Percentiles rank a stretch among this genome's conserved stretches.
Conservation (phyloP, 2,329 filamentous ascomycete species). For the Sordariomycetes sp. region DNA sequence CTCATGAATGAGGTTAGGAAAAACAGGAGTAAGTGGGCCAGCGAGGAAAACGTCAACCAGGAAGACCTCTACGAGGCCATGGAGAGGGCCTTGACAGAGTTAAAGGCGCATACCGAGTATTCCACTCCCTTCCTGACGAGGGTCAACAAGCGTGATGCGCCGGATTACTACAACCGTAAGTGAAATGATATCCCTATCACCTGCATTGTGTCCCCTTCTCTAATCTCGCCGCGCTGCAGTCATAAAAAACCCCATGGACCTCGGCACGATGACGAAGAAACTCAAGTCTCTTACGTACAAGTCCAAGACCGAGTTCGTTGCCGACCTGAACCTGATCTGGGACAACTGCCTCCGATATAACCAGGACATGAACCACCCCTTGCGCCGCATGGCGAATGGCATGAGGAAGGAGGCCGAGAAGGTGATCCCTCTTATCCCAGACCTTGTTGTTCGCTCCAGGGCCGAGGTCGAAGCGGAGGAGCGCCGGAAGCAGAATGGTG, state of each 20-base stretch:
- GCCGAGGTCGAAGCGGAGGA: constrained; percentile 89
- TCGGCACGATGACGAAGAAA: constrained; percentile 97
- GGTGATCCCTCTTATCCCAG: constrained; percentile 86
- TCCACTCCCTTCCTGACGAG: constrained; percentile 90
- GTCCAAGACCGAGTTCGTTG: constrained; percentile 88
- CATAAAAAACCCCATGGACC: constrained; percentile 96
- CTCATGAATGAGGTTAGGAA: constrained; percentile 97
- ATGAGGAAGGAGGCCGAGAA: constrained; percentile 99
- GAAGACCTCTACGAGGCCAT: constrained; percentile 95
- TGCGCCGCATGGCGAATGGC: constrained; percentile 85
- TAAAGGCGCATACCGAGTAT: constrained; percentile 95
- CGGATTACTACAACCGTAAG: constrained; percentile 87
- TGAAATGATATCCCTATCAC: constrained; percentile 7
- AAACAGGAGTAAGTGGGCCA: constrained; percentile 97
- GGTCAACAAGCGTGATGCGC: constrained; percentile 94
- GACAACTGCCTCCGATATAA: constrained; percentile 96
- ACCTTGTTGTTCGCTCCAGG: constrained; percentile 79
- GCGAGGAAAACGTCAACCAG: constrained; percentile 92
- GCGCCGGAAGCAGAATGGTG: constrained; percentile 76
- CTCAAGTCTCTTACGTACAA: constrained; percentile 71
- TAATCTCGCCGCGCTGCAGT: constrained; percentile 37
- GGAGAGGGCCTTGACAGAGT: constrained; percentile 92
- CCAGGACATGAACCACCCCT: constrained; percentile 73
- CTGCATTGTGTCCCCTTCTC: constrained; percentile 6
- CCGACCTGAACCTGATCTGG: constrained; percentile 92